Conservation (phyloP, 768 basidiomycete genomes). For the Suillus americanus region DNA sequence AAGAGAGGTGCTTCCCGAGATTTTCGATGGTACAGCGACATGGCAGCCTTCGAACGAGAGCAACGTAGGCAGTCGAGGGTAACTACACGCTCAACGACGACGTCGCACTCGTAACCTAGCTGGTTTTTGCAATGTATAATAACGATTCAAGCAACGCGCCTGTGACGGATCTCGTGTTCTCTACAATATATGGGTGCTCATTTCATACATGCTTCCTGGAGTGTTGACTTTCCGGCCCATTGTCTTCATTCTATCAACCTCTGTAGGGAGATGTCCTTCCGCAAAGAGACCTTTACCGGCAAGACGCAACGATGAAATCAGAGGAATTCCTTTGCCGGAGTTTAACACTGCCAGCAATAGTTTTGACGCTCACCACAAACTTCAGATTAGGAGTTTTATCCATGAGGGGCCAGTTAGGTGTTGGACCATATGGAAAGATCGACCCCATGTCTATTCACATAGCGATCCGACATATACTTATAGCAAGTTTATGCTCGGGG, state of each 20-base stretch:
- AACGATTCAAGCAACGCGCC: background rate
- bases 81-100: background rate
- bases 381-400: background rate
- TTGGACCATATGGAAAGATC: background rate
- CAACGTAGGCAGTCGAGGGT: slow-evolving; percentile 25
- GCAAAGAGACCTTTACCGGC: slow-evolving; percentile 42
- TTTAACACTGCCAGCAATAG: background rate
- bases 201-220: background rate
- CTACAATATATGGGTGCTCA: background rate
- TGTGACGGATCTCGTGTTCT: background rate
- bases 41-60: slow-evolving; percentile 33
- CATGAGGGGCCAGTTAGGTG: background rate
- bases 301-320: slow-evolving; percentile 41
- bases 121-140: background rate
- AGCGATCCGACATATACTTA: background rate
- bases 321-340: slow-evolving; percentile 34
- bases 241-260: slow-evolving; percentile 37
- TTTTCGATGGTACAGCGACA: slow-evolving; percentile 23
- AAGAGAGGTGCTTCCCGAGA: slow-evolving; percentile 21
- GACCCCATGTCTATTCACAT: background rate
- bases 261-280: slow-evolving; percentile 41
- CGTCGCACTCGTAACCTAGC: background rate
- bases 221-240: background rate
- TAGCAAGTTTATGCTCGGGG: background rate
- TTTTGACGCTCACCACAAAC: background rate